Evolutionary conservation across 148 eudicot species (phyloP).

Genomic region (Cornus suecica): DNA sequence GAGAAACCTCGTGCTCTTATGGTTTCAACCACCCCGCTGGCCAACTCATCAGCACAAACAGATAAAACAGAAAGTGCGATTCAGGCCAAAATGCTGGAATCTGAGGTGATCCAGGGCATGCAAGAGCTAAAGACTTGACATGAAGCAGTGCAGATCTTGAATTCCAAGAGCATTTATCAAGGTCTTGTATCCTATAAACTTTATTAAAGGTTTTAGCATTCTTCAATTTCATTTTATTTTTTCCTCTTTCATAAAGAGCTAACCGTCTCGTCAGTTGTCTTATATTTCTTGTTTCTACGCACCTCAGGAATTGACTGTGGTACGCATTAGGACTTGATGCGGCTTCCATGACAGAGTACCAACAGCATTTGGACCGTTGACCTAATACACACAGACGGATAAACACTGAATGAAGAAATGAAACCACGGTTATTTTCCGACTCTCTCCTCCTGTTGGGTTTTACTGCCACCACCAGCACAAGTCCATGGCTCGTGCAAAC

Average conservation of each 20-base stretch:
- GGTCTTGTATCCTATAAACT: constrained; percentile 14
- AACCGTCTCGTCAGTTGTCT: not conserved
- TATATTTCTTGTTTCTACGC: constrained; percentile 9
- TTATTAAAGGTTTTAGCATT: constrained; percentile 16
- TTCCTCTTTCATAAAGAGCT: constrained; percentile 11
- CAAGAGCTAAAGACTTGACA: constrained; percentile 35
- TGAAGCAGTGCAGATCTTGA: constrained; percentile 2
- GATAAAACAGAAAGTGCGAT: constrained; percentile 9
- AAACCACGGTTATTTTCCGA: not conserved
- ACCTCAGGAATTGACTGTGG: not conserved
- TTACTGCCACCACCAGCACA: not conserved
- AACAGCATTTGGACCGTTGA: not conserved
- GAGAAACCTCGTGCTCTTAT: constrained; percentile 23
- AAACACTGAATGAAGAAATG: not conserved
- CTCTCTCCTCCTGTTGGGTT: not conserved
- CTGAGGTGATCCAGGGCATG: constrained; percentile 20
- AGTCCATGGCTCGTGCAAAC: not conserved
- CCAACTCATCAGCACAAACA: constrained; percentile 10
- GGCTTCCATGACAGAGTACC: not conserved
- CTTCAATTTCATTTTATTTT: not conserved
- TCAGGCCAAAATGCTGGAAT: constrained; percentile 19
- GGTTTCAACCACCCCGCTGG: constrained; percentile 12
- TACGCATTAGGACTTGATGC: not conserved
- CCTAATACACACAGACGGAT: not conserved
- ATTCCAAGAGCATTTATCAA: constrained; percentile 7